Base-by-base conservation (phyloP, 1,284 basidiomycete species). In the Malassezia equina region DNA sequence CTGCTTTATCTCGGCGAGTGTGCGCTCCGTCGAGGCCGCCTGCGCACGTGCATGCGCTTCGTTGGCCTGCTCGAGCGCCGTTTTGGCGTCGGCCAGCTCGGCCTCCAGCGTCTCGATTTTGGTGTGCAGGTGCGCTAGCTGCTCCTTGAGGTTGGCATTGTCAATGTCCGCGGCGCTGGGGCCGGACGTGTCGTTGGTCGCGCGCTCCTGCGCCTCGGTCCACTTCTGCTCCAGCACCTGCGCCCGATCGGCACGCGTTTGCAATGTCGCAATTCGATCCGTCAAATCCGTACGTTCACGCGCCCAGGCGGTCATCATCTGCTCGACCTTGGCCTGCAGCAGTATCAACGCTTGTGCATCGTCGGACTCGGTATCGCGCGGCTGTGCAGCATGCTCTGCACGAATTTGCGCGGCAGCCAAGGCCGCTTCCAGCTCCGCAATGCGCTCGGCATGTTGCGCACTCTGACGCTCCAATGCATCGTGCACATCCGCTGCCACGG, bases 71-170 rank as follows among this genome's bases (percentile, higher is more conserved):
- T 51, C 46, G 3, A 33, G 27, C 11, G 34, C 21, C n/a, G 29
- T 17, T 15, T 28, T 44, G 1, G 82, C 79, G 64, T 94, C 89
- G 59, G 90, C 87, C 9, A 95, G 79, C 64, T 84, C 79, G 67
- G 94, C 91, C 69, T 96, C 90, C 61, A 91, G 79, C 28, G 78
- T 78, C 2, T 80, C 75, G 40, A 90, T 80, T 73, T 86, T 86
- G 71, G 81, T 82, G 69, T 88, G 85, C 28, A 93, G 79, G 73
- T 96, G 88, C 50, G 83, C 81, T 24, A 89, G 80, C 72, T 96
- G 90, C 36, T 91, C 90, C 17, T 82, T 83, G 27, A 94, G 80
- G 23, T 83, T 84, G 75, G 95, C 90, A 67, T 93, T 93, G 76
- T 96, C 90, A 66, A 96, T 95, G 68, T 90, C 83, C 1, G 84